These are phyloP conservation scores for Collybia mongolica DNA, from an alignment of 768 basidiomycete genomes.

Conservation along the genomic window DNA sequence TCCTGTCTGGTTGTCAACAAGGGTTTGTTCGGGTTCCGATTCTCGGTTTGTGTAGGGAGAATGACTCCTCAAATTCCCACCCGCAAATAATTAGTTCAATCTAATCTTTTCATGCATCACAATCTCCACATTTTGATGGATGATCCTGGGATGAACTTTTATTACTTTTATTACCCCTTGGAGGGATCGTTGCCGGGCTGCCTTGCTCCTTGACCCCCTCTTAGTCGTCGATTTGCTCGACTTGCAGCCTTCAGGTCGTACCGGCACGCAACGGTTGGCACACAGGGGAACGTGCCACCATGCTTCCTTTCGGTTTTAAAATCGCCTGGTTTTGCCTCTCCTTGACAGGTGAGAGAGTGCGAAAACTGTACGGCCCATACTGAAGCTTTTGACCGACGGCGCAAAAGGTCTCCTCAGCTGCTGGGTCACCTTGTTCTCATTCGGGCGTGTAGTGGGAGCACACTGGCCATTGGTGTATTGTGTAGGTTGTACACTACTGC, in stretches of 20 bases:
- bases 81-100: not conserved
- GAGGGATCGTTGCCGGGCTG: not conserved
- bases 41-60: too few species aligned
- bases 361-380: not conserved
- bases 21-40: too few species aligned
- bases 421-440: conserved; percentile 45
- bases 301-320: conserved; percentile 59
- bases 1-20: too few species aligned
- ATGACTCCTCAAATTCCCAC: too few species aligned
- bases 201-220: too few species aligned
- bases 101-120: not conserved
- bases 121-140: not conserved
- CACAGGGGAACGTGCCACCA: conserved; percentile 18
- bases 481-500: conserved; percentile 47
- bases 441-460: conserved; percentile 39
- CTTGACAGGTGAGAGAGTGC: conserved; percentile 39
- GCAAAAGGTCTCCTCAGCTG: conserved; percentile 46
- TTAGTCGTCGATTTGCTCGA: too few species aligned
- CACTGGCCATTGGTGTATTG: conserved; percentile 53
- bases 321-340: conserved; percentile 59
- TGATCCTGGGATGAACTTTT: not conserved
- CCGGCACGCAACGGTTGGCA: conserved; percentile 1
- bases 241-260: not conserved
- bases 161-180: not conserved
- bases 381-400: not conserved